Percentiles rank a stretch among this genome's conserved stretches.
Evolutionary conservation across 257 asterid genomes (phyloP).

Genomic region (Leonotis leonurus): DNA sequence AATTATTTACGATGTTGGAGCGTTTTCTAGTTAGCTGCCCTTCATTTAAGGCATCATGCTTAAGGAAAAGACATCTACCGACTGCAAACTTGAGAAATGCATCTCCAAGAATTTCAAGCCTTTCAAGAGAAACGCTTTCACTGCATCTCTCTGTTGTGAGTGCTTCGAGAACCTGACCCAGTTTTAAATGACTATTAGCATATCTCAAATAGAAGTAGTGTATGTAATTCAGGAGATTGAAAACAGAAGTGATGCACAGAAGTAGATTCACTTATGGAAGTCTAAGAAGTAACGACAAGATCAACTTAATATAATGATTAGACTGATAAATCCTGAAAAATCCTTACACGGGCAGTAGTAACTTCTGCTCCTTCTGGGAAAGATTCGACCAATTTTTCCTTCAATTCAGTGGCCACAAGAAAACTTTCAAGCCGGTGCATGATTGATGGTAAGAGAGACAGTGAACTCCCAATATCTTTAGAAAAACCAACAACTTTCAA

Average conservation of each 20-base stretch:
- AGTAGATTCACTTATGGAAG: slow-evolving; percentile 1
- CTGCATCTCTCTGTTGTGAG: slow-evolving; percentile 85
- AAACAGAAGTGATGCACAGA: not conserved
- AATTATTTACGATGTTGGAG: slow-evolving; percentile 73
- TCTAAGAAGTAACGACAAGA: not conserved
- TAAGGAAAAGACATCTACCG: slow-evolving; percentile 79
- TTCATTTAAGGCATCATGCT: slow-evolving; percentile 68
- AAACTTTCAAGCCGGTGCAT: slow-evolving; percentile 87
- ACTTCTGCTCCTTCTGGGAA: slow-evolving; percentile 80
- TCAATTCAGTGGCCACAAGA: slow-evolving; percentile 85
- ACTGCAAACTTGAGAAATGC: slow-evolving; percentile 95
- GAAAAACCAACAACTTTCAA: slow-evolving; percentile 89
- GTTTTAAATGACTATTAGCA: slow-evolving; percentile 22
- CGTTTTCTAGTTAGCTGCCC: slow-evolving; percentile 92
- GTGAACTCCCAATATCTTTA: slow-evolving; percentile 92
- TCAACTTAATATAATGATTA: not conserved
- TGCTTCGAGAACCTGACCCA: slow-evolving; percentile 92
- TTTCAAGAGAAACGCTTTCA: slow-evolving; percentile 86
- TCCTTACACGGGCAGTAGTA: slow-evolving; percentile 57
- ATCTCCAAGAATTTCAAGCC: slow-evolving; percentile 98
- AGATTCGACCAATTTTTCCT: slow-evolving; percentile 55
- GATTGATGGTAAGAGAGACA: slow-evolving; percentile 84
- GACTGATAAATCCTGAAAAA: slow-evolving; percentile 9
- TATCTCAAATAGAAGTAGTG: slow-evolving; percentile 5
- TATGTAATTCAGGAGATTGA: not conserved